Percentiles rank a stretch among this genome's conserved stretches.
Evolutionary conservation across 805 yeast species (phyloP).

Genomic region (Wickerhamomyces tratensis): DNA sequence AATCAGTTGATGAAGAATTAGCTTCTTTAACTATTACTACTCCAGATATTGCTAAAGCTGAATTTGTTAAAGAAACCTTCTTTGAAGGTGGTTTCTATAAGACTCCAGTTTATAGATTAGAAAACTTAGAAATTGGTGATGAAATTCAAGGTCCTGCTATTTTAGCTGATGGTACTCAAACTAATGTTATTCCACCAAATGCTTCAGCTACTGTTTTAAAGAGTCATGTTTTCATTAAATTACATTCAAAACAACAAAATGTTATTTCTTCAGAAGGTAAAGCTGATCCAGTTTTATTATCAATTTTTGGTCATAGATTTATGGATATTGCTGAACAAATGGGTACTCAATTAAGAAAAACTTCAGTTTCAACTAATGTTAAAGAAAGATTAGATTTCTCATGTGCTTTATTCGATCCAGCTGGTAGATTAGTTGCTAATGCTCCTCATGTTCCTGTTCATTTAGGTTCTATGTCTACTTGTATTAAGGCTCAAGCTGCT

Average conservation of each 20-base stretch:
- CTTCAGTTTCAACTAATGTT: conserved; percentile 74
- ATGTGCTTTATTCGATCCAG: conserved; percentile 71
- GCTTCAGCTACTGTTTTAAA: conserved; percentile 45
- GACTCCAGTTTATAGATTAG: conserved; percentile 48
- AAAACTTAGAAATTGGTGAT: conserved; percentile 43
- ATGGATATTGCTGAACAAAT: conserved; percentile 90
- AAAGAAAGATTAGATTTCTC: conserved; percentile 79
- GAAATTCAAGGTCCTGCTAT: conserved; percentile 62
- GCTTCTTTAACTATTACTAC: conserved; percentile 21
- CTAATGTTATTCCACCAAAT: conserved; percentile 61
- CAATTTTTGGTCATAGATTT: conserved; percentile 75
- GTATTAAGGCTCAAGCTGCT: conserved; percentile 56
- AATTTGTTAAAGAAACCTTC: conserved; percentile 37
- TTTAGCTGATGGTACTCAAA: conserved; percentile 73
- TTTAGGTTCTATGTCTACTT: conserved; percentile 78
- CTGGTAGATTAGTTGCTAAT: conserved; percentile 76
- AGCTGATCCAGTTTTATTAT: conserved; percentile 59
- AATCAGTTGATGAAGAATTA: conserved; percentile 44
- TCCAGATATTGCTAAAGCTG: conserved; percentile 17
- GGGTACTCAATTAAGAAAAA: conserved; percentile 74
- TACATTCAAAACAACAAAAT: conserved; percentile 9
- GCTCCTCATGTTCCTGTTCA: conserved; percentile 89
- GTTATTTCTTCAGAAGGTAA: conserved; percentile 8
- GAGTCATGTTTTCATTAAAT: conserved; percentile 49
- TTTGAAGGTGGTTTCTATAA: conserved; percentile 41